These are phyloP conservation scores for Auriscalpium vulgare DNA, from an alignment of 768 basidiomycete genomes.

Conservation along the genomic window DNA sequence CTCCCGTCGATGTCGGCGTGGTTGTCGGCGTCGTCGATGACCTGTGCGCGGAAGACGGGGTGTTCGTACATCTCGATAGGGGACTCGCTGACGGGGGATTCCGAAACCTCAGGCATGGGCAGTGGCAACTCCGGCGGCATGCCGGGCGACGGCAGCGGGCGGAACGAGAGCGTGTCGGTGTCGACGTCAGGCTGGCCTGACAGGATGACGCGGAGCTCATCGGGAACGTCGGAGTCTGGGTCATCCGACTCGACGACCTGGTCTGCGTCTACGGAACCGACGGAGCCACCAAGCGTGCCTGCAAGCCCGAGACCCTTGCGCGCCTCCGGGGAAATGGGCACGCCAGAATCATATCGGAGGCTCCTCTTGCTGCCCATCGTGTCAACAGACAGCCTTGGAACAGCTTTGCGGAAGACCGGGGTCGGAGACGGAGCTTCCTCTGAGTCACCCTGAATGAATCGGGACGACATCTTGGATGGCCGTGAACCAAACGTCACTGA, in stretches of 20 bases:
- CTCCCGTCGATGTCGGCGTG: constrained; percentile 34
- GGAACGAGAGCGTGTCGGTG: constrained; percentile 26
- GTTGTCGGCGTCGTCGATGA: constrained; percentile 38
- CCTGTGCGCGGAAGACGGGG: constrained; percentile 35
- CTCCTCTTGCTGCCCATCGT: constrained; percentile 1
- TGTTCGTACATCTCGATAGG: constrained; percentile 18
- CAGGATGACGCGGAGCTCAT: constrained; percentile 63
- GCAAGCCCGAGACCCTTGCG: constrained; percentile 52
- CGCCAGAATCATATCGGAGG: constrained; percentile 7
- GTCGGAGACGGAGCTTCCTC: constrained; percentile 3
- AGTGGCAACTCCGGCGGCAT: constrained; percentile 35
- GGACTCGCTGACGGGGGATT: neutral
- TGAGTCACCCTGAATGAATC: constrained; percentile 1
- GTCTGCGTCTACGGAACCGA: constrained; percentile 35
- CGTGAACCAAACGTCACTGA: constrained; percentile 1
- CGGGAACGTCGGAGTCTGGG: constrained; percentile 75
- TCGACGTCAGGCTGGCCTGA: constrained; percentile 28
- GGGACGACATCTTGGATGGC: neutral
- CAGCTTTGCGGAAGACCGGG: constrained; percentile 26
- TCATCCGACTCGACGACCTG: constrained; percentile 44
- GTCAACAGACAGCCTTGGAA: constrained; percentile 10
- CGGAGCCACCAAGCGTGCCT: constrained; percentile 61
- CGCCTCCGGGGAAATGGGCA: constrained; percentile 41
- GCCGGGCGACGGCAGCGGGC: constrained; percentile 29
- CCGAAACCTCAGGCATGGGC: constrained; percentile 19